Conservation (phyloP, 306 rosid species). For the Castanea mollissima region DNA sequence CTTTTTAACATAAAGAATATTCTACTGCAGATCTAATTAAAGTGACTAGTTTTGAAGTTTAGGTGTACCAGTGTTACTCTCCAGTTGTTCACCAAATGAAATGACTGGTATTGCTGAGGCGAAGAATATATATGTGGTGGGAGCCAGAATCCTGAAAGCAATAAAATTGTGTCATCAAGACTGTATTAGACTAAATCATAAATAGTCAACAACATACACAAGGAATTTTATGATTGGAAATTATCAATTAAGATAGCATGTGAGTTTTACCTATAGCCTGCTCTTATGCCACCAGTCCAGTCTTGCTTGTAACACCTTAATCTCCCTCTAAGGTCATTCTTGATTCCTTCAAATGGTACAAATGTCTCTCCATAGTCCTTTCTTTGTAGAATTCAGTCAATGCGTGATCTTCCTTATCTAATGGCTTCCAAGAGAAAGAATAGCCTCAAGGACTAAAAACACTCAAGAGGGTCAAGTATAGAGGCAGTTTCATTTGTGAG, state of each 20-base stretch:
- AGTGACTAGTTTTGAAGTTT: background rate
- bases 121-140: conserved; percentile 82
- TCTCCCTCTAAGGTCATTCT: conserved; percentile 83
- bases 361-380: conserved; percentile 67
- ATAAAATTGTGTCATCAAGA: background rate
- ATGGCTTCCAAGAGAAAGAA: background rate
- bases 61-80: conserved; percentile 58
- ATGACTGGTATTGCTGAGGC: conserved; percentile 87
- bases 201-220: background rate
- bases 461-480: background rate
- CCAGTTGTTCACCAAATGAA: conserved; percentile 83
- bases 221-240: background rate
- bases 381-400: background rate
- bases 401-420: background rate
- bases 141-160: conserved; percentile 76
- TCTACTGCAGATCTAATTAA: background rate
- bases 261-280: conserved; percentile 62
- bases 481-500: too few species aligned
- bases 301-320: conserved; percentile 89
- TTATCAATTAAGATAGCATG: background rate
- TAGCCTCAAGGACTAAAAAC: background rate
- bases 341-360: conserved; percentile 77
- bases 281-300: conserved; percentile 73
- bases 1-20: conserved; percentile 23
- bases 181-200: background rate